phyloP scores from a whole-genome alignment of 345 rosid genomes.

The Theobroma cacao region DNA sequence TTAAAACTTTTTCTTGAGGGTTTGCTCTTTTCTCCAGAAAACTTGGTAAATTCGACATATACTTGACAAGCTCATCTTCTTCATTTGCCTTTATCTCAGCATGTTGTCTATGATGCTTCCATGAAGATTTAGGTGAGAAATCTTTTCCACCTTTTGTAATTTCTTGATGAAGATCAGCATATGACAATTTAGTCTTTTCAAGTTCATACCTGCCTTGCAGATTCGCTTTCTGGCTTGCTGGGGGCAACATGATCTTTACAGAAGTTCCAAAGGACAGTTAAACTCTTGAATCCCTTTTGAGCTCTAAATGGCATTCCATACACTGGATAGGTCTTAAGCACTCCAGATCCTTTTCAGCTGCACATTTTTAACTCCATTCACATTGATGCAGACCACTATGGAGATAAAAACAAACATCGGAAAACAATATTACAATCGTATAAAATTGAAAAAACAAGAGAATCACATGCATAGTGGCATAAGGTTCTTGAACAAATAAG shows the following conservation, averaged over 20 bases:
- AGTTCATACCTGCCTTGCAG: conserved; percentile 38
- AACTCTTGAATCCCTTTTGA: conserved; percentile 30
- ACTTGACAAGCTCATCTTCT: conserved; percentile 82
- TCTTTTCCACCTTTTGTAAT: conserved; percentile 40
- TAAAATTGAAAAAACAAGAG: background rate
- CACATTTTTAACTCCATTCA: conserved; percentile 9
- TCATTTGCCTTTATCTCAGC: conserved; percentile 21
- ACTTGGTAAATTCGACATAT: conserved; percentile 84
- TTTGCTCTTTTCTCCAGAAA: conserved; percentile 65
- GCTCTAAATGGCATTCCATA: conserved; percentile 43
- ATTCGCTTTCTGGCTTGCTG: conserved; percentile 27
- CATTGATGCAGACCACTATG: conserved; percentile 12
- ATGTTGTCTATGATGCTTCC: conserved; percentile 27
- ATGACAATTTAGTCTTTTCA: conserved; percentile 40
- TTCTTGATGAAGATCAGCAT: conserved; percentile 49
- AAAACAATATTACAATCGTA: conserved; percentile 1
- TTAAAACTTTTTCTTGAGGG: conserved; percentile 56
- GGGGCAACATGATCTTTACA: conserved; percentile 26
- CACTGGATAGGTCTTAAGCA: conserved; percentile 14
- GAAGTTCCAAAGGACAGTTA: conserved; percentile 27
- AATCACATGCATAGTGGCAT: background rate
- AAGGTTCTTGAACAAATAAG: background rate
- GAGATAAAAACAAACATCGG: background rate
- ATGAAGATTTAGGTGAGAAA: conserved; percentile 28
- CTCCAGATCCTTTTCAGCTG: conserved; percentile 8